A percentile compares a stretch with the other conserved stretches of the same genome.
Conservation (phyloP, 2,329 filamentous ascomycete species). For the Monosporascus sp. region DNA sequence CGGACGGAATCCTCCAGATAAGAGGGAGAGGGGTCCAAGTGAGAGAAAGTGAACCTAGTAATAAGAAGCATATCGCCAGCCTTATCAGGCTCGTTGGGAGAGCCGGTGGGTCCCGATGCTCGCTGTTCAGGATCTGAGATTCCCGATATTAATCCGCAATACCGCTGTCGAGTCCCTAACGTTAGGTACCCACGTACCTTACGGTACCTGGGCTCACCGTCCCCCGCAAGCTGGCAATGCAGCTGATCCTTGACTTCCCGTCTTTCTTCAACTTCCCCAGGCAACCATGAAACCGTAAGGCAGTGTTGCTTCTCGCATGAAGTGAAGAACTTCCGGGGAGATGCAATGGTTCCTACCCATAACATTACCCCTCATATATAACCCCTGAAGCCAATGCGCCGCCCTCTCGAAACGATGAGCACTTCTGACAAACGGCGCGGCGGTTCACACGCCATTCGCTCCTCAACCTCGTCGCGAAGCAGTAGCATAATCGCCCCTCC, state of each 20-base stretch:
- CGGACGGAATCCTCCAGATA: too few relatives aligned
- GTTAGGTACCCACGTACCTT: too few relatives aligned
- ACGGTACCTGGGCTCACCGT: not conserved
- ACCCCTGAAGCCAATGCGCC: conserved; percentile 4
- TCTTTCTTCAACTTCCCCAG: not conserved
- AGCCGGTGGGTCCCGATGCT: too few relatives aligned
- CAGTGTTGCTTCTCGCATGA: not conserved
- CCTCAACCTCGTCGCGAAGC: conserved; percentile 22
- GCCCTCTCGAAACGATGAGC: conserved; percentile 29
- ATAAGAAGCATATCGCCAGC: not conserved
- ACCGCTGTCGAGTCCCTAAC: too few relatives aligned
- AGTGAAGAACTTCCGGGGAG: not conserved
- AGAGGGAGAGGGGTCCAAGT: too few relatives aligned
- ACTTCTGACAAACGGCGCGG: conserved; percentile 40
- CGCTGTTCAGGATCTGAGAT: too few relatives aligned
- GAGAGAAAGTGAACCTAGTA: too few relatives aligned
- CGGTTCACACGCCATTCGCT: conserved; percentile 25
- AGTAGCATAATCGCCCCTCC: conserved; percentile 33
- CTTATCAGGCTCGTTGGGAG: too few relatives aligned
- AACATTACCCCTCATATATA: conserved; percentile 1
- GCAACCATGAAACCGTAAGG: not conserved
- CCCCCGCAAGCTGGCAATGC: not conserved
- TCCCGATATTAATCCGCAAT: not conserved
- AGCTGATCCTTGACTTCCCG: not conserved
- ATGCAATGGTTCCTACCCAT: conserved; percentile 7